Conservation (phyloP, 73 alveolate species). For the Stentor coeruleus region DNA sequence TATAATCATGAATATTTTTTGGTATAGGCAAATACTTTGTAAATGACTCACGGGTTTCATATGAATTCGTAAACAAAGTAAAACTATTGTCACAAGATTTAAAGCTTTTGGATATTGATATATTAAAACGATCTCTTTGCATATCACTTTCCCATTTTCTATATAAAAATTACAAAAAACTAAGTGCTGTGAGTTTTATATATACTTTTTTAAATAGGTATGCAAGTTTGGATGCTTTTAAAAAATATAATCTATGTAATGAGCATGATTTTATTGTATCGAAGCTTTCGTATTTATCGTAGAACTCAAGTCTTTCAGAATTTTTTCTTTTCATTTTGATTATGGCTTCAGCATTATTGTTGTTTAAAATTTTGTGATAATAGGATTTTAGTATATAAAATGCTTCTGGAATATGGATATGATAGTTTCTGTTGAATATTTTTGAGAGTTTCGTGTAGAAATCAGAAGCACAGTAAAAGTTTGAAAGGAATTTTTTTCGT, state of each 20-base stretch:
- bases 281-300: neutral
- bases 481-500: neutral
- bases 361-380: no score
- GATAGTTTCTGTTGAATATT: neutral
- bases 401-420: no score
- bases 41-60: neutral
- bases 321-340: no score
- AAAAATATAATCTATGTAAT: neutral
- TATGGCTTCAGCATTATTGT: no score
- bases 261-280: neutral
- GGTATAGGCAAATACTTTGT: neutral
- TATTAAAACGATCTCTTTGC: neutral
- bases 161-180: neutral
- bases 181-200: neutral
- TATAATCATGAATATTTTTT: neutral
- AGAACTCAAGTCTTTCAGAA: neutral
- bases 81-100: neutral
- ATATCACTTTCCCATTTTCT: neutral
- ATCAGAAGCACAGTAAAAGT: neutral
- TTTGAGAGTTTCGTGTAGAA: neutral
- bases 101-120: no score
- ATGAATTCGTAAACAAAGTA: neutral
- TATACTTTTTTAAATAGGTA: neutral
- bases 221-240: neutral
- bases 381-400: no score